Evolutionary conservation across 2,329 filamentous ascomycete species (phyloP), one percentile per base, ranked within the genome.

Genomic region (Parastagonospora avenae): DNA sequence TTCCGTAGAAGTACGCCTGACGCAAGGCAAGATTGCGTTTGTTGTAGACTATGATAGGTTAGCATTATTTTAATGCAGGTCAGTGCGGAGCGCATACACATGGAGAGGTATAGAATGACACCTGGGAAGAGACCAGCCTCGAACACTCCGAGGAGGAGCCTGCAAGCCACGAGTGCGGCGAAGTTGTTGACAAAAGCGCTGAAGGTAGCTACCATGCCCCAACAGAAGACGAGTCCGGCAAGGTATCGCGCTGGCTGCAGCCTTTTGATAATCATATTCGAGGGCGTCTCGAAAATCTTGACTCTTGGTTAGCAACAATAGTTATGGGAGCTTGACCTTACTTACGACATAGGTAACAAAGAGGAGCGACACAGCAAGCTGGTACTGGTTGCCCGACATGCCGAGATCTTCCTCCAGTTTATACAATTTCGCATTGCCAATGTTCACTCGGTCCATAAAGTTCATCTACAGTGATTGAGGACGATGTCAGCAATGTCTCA

Each of bases 1-100:
- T 76, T 3, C 77, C 80, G n/a, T 82, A 79, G 63, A 82, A 82
- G 48, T 82, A 79, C 1, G 80, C 80, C 4, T 64, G 58, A 30
- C 82, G 74, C 48, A 82, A 77, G 7, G 82, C 75, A 74, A 80
- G 67, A 79, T 83, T 62, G n/a, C 49, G 51, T 35, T 60, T 62
- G 37, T 66, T 64, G 49, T 68, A 68, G 27, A 65, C 39, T 42
- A 42, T 9, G 35, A 14, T 5, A 37, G 2, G 9, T 37, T 4
- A 37, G 35, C 14, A 4, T 32, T 3, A 4, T 37, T 37, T 12
- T 16, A 12, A 14, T 3, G 15, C 14, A 9, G n/a, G 35, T 24
- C 19, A 37, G 4, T 14, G 10, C 35, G 16, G 11, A 9, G 11
- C 12, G 27, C 42, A 7, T 35, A 44, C 42, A 69, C 54, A 64